phyloP scores from a whole-genome alignment of 768 basidiomycete genomes.

The Russula emetica region DNA sequence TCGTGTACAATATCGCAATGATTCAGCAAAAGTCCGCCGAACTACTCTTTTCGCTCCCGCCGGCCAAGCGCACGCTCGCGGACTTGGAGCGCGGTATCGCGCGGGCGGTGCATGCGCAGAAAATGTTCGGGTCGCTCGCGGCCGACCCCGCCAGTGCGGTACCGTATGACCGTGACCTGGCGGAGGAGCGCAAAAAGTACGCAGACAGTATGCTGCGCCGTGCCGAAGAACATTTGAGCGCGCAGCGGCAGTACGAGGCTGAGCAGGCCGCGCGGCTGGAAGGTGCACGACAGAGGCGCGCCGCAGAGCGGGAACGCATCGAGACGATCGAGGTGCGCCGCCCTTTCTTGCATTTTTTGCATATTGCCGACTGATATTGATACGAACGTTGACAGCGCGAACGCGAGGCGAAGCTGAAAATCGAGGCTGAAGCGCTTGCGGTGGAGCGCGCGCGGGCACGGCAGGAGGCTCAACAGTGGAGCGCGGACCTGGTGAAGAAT shows the following conservation, averaged over 20 bases:
- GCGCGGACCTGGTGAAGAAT: conserved; percentile 52
- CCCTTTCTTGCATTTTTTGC: background rate
- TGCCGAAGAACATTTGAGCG: conserved; percentile 71
- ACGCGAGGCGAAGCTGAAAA: conserved; percentile 58
- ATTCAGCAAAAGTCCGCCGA: conserved; percentile 96
- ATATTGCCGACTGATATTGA: too few relatives aligned
- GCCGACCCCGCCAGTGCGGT: conserved; percentile 61
- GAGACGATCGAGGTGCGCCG: conserved; percentile 61
- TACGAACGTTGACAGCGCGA: conserved; percentile 43
- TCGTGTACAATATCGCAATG: conserved; percentile 95
- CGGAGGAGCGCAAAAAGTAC: conserved; percentile 85
- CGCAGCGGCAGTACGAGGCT: conserved; percentile 66
- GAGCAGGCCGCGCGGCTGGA: conserved; percentile 72
- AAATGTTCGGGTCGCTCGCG: conserved; percentile 79
- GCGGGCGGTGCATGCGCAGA: conserved; percentile 81
- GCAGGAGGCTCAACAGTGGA: conserved; percentile 79
- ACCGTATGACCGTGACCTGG: conserved; percentile 83
- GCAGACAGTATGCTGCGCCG: conserved; percentile 81
- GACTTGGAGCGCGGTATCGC: conserved; percentile 76
- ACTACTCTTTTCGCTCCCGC: conserved; percentile 68
- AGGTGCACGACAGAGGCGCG: conserved; percentile 68
- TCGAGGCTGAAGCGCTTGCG: conserved; percentile 72
- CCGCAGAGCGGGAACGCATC: conserved; percentile 68
- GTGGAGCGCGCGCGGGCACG: conserved; percentile 70
- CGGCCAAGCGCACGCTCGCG: conserved; percentile 71